phyloP scores from a whole-genome alignment of 768 basidiomycete genomes.

The Naganishia vishniacii region DNA sequence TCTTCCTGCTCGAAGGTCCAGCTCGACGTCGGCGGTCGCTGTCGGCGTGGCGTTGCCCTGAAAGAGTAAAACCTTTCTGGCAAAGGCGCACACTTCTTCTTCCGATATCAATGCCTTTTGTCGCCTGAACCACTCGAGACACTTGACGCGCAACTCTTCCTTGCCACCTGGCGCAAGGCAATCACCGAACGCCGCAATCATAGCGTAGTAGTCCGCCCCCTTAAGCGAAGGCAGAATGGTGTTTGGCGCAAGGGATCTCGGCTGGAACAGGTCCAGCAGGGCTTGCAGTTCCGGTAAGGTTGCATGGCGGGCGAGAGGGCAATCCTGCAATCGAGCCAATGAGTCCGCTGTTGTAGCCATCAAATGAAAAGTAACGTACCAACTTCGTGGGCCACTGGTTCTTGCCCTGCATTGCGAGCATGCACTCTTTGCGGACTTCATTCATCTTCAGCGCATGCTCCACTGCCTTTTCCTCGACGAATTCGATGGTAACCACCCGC shows the following conservation, averaged over 20 bases:
- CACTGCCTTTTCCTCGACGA: constrained; percentile 63
- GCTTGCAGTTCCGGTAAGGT: constrained; percentile 74
- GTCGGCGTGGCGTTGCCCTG: neutral
- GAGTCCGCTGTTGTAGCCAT: neutral
- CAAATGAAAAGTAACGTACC: constrained; percentile 51
- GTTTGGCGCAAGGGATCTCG: constrained; percentile 71
- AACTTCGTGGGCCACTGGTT: constrained; percentile 56
- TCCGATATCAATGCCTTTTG: neutral
- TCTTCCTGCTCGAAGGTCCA: constrained; percentile 9
- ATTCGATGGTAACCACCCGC: constrained; percentile 74
- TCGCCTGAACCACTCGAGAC: constrained; percentile 13
- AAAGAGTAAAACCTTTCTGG: neutral
- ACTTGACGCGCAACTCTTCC: constrained; percentile 35
- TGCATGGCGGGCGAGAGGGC: constrained; percentile 79
- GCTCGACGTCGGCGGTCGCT: neutral
- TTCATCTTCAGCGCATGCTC: constrained; percentile 57
- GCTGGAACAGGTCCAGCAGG: constrained; percentile 77
- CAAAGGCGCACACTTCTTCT: neutral
- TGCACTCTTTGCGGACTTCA: constrained; percentile 52
- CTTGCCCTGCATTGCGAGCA: constrained; percentile 34
- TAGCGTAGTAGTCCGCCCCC: constrained; percentile 67
- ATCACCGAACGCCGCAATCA: constrained; percentile 63
- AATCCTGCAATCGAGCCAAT: constrained; percentile 51
- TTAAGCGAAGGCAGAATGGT: constrained; percentile 57
- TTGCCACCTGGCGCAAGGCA: constrained; percentile 53